Conservation (phyloP, 176 grass and related monocot species). For the Thalia dealbata region DNA sequence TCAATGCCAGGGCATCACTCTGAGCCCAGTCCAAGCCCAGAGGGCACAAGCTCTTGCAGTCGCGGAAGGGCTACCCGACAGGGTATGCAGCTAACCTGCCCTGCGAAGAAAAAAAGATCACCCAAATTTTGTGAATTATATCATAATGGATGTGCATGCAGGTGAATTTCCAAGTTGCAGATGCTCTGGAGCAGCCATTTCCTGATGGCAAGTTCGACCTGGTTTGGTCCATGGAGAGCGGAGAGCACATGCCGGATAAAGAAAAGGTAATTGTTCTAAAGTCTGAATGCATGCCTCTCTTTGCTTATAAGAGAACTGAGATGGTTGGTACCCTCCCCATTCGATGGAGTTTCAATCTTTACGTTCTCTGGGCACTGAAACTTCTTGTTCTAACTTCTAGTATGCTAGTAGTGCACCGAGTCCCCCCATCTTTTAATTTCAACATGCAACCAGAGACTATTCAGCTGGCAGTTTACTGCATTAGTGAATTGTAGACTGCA, state of each 20-base stretch:
- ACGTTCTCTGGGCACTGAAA: too few relatives aligned
- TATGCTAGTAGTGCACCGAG: too few relatives aligned
- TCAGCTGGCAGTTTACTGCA: too few relatives aligned
- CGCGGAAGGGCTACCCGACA: slow-evolving; percentile 48
- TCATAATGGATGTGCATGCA: slow-evolving; percentile 13
- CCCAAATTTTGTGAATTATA: background rate
- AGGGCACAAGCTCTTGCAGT: slow-evolving; percentile 55
- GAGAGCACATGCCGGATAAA: slow-evolving; percentile 94
- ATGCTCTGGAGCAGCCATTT: slow-evolving; percentile 89
- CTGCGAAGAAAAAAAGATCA: background rate
- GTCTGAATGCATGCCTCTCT: background rate
- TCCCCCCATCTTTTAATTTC: too few relatives aligned
- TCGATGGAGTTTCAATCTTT: too few relatives aligned
- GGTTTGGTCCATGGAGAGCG: slow-evolving; percentile 99
- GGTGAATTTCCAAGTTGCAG: slow-evolving; percentile 87
- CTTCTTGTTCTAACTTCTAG: too few relatives aligned
- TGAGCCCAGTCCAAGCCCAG: slow-evolving; percentile 87
- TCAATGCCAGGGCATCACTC: slow-evolving; percentile 56
- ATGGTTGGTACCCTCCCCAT: too few relatives aligned
- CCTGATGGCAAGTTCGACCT: slow-evolving; percentile 76
- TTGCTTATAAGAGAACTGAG: background rate
- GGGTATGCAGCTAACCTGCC: slow-evolving; percentile 31
- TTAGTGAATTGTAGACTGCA: too few relatives aligned
- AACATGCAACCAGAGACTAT: too few relatives aligned
- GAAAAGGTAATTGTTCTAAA: slow-evolving; percentile 34